These are phyloP conservation scores for Chalaropsis ovoidea DNA, from an alignment of 2,329 filamentous ascomycete species.

Conservation along the genomic window DNA sequence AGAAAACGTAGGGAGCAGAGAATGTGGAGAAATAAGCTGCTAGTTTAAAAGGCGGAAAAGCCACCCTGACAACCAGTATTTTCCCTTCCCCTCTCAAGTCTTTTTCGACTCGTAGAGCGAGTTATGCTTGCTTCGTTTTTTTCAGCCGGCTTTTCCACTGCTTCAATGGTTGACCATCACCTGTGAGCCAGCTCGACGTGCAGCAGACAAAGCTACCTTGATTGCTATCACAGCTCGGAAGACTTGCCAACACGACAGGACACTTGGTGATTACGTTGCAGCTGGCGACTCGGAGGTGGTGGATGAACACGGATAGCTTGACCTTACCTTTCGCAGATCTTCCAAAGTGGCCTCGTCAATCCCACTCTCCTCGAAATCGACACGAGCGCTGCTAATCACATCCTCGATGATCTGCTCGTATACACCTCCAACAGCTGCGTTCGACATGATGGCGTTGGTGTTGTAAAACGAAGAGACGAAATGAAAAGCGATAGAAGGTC, in stretches of 20 bases:
- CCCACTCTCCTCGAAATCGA: conserved; percentile 94
- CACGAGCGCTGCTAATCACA: conserved; percentile 82
- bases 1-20: neutral
- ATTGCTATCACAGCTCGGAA: neutral
- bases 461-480: neutral
- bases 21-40: conserved; percentile 16
- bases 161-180: neutral
- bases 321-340: conserved; percentile 75
- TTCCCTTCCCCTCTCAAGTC: conserved; percentile 19
- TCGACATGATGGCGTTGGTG: conserved; percentile 42
- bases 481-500: neutral
- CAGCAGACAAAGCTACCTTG: no score
- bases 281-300: neutral
- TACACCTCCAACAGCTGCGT: conserved; percentile 57
- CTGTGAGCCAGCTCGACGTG: neutral
- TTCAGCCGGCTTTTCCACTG: no score
- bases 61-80: conserved; percentile 17
- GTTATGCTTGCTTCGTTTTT: neutral
- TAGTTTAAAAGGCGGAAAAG: conserved; percentile 23
- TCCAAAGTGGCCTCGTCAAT: conserved; percentile 79
- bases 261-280: neutral
- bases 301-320: neutral
- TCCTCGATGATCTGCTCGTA: conserved; percentile 71
- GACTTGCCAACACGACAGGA: conserved; percentile 20
- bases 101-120: neutral